Evolutionary conservation across 495 filamentous ascomycete genomes (phyloP).

Genomic region (Beverwykella pulmonaria): DNA sequence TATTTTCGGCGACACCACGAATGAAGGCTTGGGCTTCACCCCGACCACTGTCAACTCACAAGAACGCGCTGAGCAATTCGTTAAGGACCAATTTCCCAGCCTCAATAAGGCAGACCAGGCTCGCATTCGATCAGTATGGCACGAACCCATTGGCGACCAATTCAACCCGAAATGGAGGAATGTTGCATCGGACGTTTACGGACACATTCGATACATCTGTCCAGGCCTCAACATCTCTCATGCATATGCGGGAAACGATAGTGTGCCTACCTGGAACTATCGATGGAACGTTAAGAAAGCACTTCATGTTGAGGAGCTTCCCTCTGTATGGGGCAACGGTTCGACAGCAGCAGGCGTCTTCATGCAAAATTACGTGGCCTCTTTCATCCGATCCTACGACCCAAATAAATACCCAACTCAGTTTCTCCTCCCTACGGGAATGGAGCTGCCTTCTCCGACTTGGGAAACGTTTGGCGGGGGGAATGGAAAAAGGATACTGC

Average conservation of each 20-base stretch:
- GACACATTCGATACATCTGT: constrained; percentile 75
- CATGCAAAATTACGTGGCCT: constrained; percentile 70
- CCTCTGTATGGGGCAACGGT: constrained; percentile 29
- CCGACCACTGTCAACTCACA: constrained; percentile 52
- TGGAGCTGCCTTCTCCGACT: constrained; percentile 46
- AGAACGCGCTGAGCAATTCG: constrained; percentile 56
- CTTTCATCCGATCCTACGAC: constrained; percentile 66
- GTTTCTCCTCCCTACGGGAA: not conserved
- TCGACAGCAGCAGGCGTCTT: constrained; percentile 58
- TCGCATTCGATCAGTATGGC: constrained; percentile 61
- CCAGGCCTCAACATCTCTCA: constrained; percentile 52
- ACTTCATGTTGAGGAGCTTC: constrained; percentile 26
- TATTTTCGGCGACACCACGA: constrained; percentile 71
- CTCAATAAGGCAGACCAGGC: constrained; percentile 57
- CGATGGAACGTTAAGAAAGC: constrained; percentile 60
- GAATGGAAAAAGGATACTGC: constrained; percentile 33
- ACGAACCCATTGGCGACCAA: constrained; percentile 3
- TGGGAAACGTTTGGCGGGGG: constrained; percentile 54
- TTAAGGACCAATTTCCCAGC: constrained; percentile 64
- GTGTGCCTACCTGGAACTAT: constrained; percentile 52
- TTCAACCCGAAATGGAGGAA: constrained; percentile 33
- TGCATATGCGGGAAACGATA: constrained; percentile 17
- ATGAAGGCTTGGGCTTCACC: constrained; percentile 70
- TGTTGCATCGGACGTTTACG: constrained; percentile 64
- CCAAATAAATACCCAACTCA: constrained; percentile 55